Evolutionary conservation across 2,329 filamentous ascomycete genomes (phyloP).

Genomic region (Clonostachys rhizophaga): DNA sequence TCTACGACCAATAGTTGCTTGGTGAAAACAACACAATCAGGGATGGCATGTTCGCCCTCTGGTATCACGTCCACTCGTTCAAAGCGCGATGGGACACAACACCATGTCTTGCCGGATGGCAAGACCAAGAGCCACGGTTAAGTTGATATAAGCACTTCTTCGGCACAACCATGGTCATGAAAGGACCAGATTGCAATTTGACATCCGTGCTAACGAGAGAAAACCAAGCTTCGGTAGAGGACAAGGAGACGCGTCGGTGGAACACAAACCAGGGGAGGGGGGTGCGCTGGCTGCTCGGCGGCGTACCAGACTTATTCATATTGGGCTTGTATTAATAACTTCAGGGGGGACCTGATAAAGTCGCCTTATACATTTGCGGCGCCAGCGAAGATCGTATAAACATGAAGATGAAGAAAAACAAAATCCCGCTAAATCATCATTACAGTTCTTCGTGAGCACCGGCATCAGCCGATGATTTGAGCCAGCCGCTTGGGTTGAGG

Average conservation of each 20-base stretch:
- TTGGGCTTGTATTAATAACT: too few relatives aligned
- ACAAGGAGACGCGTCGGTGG: too few relatives aligned
- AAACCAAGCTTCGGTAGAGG: too few relatives aligned
- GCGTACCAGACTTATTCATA: too few relatives aligned
- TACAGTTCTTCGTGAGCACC: constrained; percentile 29
- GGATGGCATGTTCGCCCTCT: constrained; percentile 4
- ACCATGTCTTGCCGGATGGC: not conserved
- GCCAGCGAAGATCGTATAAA: constrained; percentile 2
- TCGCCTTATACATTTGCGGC: constrained; percentile 1
- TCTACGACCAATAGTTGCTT: too few relatives aligned
- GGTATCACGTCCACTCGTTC: not conserved
- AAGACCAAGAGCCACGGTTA: constrained; percentile 17
- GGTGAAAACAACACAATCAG: too few relatives aligned
- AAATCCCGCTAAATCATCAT: not conserved
- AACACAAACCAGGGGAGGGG: too few relatives aligned
- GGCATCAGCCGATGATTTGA: constrained; percentile 6
- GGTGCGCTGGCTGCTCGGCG: too few relatives aligned
- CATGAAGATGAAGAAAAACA: not conserved
- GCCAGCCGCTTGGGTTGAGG: not conserved
- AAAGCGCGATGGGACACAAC: not conserved
- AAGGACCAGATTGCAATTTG: constrained; percentile 94
- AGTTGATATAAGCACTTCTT: constrained; percentile 91
- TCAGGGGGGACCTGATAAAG: not conserved
- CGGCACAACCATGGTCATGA: constrained; percentile 93
- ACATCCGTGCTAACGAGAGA: constrained; percentile 78